Evolutionary conservation across 106 monocot genomes (phyloP).

Genomic region (Triglochin maritima): DNA sequence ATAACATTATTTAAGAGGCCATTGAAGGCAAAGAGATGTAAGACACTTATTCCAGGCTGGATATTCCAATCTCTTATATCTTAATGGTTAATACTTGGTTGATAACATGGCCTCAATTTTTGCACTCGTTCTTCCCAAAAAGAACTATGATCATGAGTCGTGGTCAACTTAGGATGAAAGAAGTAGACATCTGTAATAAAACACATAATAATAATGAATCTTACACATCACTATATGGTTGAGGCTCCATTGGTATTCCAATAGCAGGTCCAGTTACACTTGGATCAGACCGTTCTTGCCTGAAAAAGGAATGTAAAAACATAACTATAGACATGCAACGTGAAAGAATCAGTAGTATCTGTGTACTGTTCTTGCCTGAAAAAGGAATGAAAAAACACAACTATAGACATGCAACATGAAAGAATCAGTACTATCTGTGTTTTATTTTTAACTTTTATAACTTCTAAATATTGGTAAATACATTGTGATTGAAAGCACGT

Average conservation of each 20-base stretch:
- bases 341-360: too few species aligned
- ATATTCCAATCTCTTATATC: too few species aligned
- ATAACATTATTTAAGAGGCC: too few species aligned
- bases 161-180: background rate
- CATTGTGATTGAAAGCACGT: too few species aligned
- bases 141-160: background rate
- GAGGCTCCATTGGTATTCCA: constrained; percentile 3
- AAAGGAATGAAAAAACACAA: background rate
- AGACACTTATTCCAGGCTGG: too few species aligned
- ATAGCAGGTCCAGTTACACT: background rate
- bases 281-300: background rate
- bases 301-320: background rate
- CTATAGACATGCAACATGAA: too few species aligned
- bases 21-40: too few species aligned
- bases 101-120: background rate
- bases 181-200: background rate
- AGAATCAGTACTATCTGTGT: too few species aligned
- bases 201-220: background rate
- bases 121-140: background rate
- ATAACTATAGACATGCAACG: too few species aligned
- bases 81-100: too few species aligned
- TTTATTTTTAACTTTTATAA: too few species aligned
- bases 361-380: constrained; percentile 1
- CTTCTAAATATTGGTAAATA: too few species aligned
- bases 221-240: constrained; percentile 13